Conservation (phyloP, 768 basidiomycete genomes). For the Lactarius tabidus region DNA sequence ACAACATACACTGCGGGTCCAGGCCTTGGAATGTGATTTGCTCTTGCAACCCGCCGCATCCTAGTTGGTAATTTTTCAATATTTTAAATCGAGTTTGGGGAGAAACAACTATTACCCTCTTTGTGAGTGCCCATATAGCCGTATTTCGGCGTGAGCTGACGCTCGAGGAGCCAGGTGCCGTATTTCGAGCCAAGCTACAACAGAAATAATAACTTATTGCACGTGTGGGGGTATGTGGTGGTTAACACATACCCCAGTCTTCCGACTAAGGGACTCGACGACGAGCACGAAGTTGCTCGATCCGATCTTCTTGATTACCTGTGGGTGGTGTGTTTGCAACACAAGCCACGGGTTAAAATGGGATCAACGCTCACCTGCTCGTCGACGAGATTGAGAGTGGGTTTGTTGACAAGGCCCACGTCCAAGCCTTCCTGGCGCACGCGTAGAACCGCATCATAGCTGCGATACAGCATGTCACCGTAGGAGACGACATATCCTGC, state of each 20-base stretch:
- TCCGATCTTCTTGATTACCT: conserved; percentile 69
- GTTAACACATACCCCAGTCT: conserved; percentile 57
- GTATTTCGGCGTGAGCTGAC: conserved; percentile 73
- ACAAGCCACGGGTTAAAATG: not conserved
- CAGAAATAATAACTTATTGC: not conserved
- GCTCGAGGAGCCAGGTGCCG: conserved; percentile 84
- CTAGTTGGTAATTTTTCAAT: conserved; percentile 27
- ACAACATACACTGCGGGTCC: conserved; percentile 65
- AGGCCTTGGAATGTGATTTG: conserved; percentile 80
- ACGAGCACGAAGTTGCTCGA: conserved; percentile 74
- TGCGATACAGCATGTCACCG: conserved; percentile 83
- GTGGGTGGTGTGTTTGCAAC: not conserved
- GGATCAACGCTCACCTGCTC: conserved; percentile 50
- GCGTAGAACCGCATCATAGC: conserved; percentile 76
- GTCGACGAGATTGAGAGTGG: conserved; percentile 78
- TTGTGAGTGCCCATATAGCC: conserved; percentile 76
- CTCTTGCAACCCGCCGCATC: conserved; percentile 74
- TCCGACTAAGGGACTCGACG: conserved; percentile 83
- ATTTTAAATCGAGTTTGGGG: not conserved
- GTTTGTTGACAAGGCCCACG: conserved; percentile 85
- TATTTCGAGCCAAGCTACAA: conserved; percentile 69
- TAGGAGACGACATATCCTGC: conserved; percentile 82
- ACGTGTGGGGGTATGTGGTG: not conserved
- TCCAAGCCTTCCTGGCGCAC: conserved; percentile 68
- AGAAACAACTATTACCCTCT: conserved; percentile 40